Evolutionary conservation across 331 rosid species (phyloP).

Genomic region (Malus hybrid): DNA sequence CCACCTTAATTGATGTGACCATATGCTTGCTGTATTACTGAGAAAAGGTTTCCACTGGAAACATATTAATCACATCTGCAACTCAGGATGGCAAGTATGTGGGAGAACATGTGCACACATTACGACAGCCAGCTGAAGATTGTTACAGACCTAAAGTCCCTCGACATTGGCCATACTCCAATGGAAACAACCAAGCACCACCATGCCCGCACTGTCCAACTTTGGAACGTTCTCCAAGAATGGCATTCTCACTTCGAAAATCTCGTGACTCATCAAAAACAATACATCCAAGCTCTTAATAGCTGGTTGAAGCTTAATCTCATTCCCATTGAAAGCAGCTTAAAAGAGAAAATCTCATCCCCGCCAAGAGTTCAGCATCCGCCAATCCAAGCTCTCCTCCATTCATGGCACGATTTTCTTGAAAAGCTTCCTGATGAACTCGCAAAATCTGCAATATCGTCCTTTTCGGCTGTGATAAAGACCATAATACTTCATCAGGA

Average conservation of each 20-base stretch:
- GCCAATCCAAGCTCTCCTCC: slow-evolving; percentile 65
- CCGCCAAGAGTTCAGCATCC: slow-evolving; percentile 56
- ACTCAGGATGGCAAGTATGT: slow-evolving; percentile 71
- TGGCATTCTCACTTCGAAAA: slow-evolving; percentile 64
- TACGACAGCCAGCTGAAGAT: slow-evolving; percentile 51
- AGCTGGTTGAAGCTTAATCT: slow-evolving; percentile 74
- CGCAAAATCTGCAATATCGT: slow-evolving; percentile 62
- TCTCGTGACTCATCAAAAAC: slow-evolving; percentile 70
- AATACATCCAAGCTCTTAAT: slow-evolving; percentile 59
- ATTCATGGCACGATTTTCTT: slow-evolving; percentile 57
- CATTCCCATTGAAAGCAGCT: slow-evolving; percentile 76
- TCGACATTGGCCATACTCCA: slow-evolving; percentile 47
- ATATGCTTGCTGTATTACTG: neutral
- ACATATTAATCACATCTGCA: slow-evolving; percentile 1
- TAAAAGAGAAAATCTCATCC: slow-evolving; percentile 73
- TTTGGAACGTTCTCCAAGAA: slow-evolving; percentile 39
- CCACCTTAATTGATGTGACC: neutral
- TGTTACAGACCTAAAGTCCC: slow-evolving; percentile 48
- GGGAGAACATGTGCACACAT: slow-evolving; percentile 53
- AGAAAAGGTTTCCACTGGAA: neutral
- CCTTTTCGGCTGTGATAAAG: slow-evolving; percentile 67
- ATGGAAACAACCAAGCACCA: slow-evolving; percentile 71
- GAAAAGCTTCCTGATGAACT: slow-evolving; percentile 87
- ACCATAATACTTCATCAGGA: slow-evolving; percentile 66
- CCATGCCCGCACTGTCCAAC: slow-evolving; percentile 59